phyloP scores from a whole-genome alignment of 495 filamentous ascomycete species.

The Podospora sp. region DNA sequence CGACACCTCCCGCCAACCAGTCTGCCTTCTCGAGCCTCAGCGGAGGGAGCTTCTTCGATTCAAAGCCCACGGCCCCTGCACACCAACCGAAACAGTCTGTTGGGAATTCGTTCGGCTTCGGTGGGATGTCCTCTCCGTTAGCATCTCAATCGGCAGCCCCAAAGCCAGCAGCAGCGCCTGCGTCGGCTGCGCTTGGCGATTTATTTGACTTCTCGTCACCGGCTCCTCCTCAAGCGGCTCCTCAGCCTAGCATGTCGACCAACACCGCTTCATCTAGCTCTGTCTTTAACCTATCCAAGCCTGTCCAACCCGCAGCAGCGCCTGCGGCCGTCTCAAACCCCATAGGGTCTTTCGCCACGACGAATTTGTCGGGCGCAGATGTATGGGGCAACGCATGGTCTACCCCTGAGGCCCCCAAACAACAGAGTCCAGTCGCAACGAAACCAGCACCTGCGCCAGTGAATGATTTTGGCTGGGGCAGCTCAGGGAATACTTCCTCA shows the following conservation, averaged over 20 bases:
- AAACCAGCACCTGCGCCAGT: slow-evolving; percentile 40
- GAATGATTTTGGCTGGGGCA: slow-evolving; percentile 61
- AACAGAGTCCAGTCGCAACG: slow-evolving; percentile 32
- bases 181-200: slow-evolving; percentile 63
- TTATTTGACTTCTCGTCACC: slow-evolving; percentile 76
- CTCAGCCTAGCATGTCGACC: slow-evolving; percentile 48
- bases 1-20: slow-evolving; percentile 57
- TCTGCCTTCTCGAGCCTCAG: slow-evolving; percentile 58
- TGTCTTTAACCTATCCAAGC: slow-evolving; percentile 79
- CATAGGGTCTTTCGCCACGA: slow-evolving; percentile 40
- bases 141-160: slow-evolving; percentile 41
- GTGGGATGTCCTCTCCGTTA: slow-evolving; percentile 56
- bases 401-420: slow-evolving; percentile 46
- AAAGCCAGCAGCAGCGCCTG: slow-evolving; percentile 46
- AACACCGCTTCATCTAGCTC: slow-evolving; percentile 51
- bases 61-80: slow-evolving; percentile 60
- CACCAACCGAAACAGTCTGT: slow-evolving; percentile 53
- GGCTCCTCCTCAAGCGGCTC: slow-evolving; percentile 26
- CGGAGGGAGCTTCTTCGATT: slow-evolving; percentile 81
- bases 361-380: slow-evolving; percentile 38
- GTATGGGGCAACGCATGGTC: slow-evolving; percentile 63
- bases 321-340: slow-evolving; percentile 31
- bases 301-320: slow-evolving; percentile 45
- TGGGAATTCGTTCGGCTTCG: slow-evolving; percentile 49
- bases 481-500: slow-evolving; percentile 35